These are phyloP conservation scores for Volvox reticuliferus DNA, from an alignment of 139 green algal genomes.

Conservation along the genomic window DNA sequence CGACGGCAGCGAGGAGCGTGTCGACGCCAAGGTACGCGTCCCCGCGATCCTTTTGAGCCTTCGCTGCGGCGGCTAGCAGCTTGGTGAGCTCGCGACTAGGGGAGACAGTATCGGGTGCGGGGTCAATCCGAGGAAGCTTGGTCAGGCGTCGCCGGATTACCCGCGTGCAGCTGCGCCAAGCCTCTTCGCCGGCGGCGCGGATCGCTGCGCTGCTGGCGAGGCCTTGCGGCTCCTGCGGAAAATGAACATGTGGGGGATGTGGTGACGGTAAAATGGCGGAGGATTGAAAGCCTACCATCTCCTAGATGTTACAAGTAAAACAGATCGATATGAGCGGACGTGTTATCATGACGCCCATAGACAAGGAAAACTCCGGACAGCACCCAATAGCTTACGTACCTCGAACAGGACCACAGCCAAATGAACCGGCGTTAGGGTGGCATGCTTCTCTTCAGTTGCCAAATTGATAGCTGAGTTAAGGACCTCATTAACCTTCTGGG, in stretches of 20 bases:
- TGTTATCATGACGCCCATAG: no score
- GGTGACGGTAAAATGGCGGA: no score
- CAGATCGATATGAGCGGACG: no score
- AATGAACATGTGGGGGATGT: no score
- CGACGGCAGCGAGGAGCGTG: constrained; percentile 76
- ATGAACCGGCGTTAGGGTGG: constrained; percentile 76
- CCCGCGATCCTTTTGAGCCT: constrained; percentile 76
- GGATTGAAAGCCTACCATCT: no score
- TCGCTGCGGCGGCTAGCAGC: constrained; percentile 65
- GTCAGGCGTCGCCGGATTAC: constrained; percentile 72
- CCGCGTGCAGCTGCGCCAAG: constrained; percentile 62
- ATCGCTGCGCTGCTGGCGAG: constrained; percentile 30
- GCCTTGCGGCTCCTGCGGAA: constrained; percentile 37
- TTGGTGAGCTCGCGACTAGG: constrained; percentile 7
- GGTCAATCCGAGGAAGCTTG: constrained; percentile 73
- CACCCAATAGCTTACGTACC: not conserved
- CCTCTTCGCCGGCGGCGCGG: constrained; percentile 62
- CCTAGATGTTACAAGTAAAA: no score
- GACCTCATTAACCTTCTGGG: constrained; percentile 65
- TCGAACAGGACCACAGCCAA: constrained; percentile 82
- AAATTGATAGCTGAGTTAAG: constrained; percentile 62
- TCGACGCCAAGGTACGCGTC: constrained; percentile 87
- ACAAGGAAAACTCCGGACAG: no score
- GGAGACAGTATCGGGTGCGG: constrained; percentile 56
- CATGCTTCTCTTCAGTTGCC: constrained; percentile 72